Base-by-base conservation (phyloP, 1,284 basidiomycete species). In the Flammula alnicola region DNA sequence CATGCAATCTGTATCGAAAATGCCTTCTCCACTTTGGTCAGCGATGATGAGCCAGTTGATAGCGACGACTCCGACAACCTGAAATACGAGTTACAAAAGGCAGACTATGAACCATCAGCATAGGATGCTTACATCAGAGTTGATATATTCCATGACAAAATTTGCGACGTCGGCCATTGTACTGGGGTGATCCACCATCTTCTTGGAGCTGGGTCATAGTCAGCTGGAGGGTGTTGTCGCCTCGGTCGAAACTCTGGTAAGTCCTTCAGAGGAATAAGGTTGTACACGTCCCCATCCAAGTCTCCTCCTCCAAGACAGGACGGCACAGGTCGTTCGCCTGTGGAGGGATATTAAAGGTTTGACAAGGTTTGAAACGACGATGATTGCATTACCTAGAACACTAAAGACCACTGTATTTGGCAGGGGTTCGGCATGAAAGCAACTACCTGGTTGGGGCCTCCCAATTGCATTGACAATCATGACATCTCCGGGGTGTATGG, bases 61-160 rank as follows among this genome's bases (percentile, higher is more conserved):
- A 0, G 80, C 79, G 29, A 86, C 75, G n/a, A 84, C 74, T 1
- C 84, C 84, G 5, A 87, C 65, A 22, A 79, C 75, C 80, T 84
- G 46, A 17, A n/a, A 27, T 27, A 19, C n/a, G 25, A 19, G 7
- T 19, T 27, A 14, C 8, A 39, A 37, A 48, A 11, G 20, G 35
- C 39, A 19, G 29, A 7, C 19, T 12, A 19, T 16, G 41, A 8
- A n/a, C 23, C 8, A 14, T 16, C 16, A 30, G 29, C n/a, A 35
- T 22, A 25, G 38, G 31, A 27, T 53, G 57, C 61, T 52, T 51
- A 84, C 81, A 62, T 89, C 85, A 43, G 78, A 84, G 57, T 73
- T 81, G 54, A 88, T 84, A 52, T 81, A 90, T 49, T 89, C 83
- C 44, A 86, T 75, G 11, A 91, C 79, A 60, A 91, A 91, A 39